Percentiles rank a stretch among this genome's conserved stretches.
phyloP scores from a whole-genome alignment of 495 filamentous ascomycete species.

The Aspergillus biplanus region DNA sequence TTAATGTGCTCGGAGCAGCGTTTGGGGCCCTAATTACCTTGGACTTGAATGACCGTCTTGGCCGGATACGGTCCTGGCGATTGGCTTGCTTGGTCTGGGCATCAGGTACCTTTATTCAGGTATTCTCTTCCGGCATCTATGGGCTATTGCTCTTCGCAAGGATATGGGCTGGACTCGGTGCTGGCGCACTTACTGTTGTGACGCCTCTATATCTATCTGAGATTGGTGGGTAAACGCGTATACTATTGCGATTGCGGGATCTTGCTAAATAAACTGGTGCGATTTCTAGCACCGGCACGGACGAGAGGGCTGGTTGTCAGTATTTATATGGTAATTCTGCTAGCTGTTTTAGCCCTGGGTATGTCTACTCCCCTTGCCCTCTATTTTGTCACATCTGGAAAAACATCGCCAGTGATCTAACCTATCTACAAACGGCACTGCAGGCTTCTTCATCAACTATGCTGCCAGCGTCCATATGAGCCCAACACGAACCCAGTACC shows the following conservation, averaged over 20 bases:
- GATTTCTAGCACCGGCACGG: conserved; percentile 40
- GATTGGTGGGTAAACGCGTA: conserved; percentile 32
- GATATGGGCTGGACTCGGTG: conserved; percentile 50
- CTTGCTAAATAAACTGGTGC: conserved; percentile 6
- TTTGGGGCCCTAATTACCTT: conserved; percentile 45
- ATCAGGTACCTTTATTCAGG: conserved; percentile 45
- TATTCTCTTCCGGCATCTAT: conserved; percentile 49
- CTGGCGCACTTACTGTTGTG: conserved; percentile 52
- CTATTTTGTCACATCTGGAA: background rate
- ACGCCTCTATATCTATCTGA: conserved; percentile 56
- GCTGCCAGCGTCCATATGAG: conserved; percentile 46
- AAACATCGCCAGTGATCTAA: background rate
- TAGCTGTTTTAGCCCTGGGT: conserved; percentile 45
- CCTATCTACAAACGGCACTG: background rate
- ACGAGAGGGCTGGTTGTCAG: conserved; percentile 55
- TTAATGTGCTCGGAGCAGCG: conserved; percentile 48
- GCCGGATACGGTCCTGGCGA: conserved; percentile 44
- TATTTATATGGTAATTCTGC: conserved; percentile 52
- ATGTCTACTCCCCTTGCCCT: conserved; percentile 17
- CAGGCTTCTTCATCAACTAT: conserved; percentile 55
- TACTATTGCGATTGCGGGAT: background rate
- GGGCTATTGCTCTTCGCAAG: conserved; percentile 49
- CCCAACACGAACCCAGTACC: conserved; percentile 44
- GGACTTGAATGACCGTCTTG: conserved; percentile 47
- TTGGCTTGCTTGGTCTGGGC: conserved; percentile 45